Base-by-base conservation (phyloP, 495 filamentous ascomycete genomes). In the Xylaria grammica region DNA sequence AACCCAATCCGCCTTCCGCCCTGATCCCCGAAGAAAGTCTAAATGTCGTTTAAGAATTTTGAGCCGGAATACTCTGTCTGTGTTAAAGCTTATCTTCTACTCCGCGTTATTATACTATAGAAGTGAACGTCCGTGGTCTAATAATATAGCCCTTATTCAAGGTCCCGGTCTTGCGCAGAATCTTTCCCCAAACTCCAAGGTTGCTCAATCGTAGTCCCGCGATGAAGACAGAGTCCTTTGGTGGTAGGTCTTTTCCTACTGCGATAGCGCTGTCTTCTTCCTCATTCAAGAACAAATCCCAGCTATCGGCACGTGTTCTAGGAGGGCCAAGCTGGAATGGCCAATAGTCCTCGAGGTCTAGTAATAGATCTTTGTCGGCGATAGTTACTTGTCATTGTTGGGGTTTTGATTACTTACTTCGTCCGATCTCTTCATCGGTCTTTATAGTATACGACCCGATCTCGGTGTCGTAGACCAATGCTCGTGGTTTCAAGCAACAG, bases 241-340 rank as follows among this genome's bases (percentile, higher is more conserved):
- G 22, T 24, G 30, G 52, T 6, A 19, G 24, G 24, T 44, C 17
- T 30, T 11, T 13, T 19, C 24, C 19, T 3, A 44, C 54, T 44
- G 36, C 54, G 3, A 19, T 57, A 1, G 24, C 15, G 2, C 19
- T 22, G 15, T 44, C 54, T 20, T 34, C 17, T 13, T 27, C 20
- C 36, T 57, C 54, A 13, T 57, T 34, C 9, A 44, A 17, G 54
- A 42, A 57, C 13, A 57, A 57, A 36, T 57, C 38, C 54, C 36
- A 57, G 15, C 36, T 27, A 44, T 57, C 36, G 19, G 22, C 13
- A 44, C 22, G 36, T 30, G 34, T 40, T n/a, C 6, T 57, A 11
- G 36, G 54, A 44, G 53, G 53, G 20, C 36, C 54, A 20, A 44
- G 54, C 24, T 57, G 20, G 36, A 57, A 57, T 29, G 54, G 29